Base-by-base conservation (phyloP, 2,329 filamentous ascomycete species). In the Sporothrix humicola region DNA sequence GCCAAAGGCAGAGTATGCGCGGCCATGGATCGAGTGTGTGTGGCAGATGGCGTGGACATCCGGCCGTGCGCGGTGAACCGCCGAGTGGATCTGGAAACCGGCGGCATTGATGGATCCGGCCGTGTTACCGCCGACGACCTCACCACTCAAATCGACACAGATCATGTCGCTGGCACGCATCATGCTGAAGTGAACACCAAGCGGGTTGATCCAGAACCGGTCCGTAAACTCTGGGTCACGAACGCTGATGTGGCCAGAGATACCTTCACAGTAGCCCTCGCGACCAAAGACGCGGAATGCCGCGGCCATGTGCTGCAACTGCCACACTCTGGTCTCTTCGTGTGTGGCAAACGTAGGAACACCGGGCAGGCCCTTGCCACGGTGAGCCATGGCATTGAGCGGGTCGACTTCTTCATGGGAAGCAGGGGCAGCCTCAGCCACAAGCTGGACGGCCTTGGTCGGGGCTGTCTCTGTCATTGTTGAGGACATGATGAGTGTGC, bases 201-300 rank as follows among this genome's bases (percentile, higher is more conserved):
- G 82, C 0, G 88, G 88, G 77, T 91, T 90, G 71, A 88, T 90
- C 89, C 89, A 90, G 79, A 90, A 89, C 1, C 83, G 83, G 75
- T 88, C 82, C 0, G 81, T 79, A 74, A 85, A 80, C 77, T 89
- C 87, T 0, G 89, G 88, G 76, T 90, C 89, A 15, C 88, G 84
- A 0, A 90, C 85, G 12, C 82, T 84, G 74, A 91, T 91, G 79
- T 91, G 89, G 1, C 89, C 89, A 4, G 83, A 83, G 81, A 90
- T 89, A 74, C 89, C 89, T 79, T 91, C 89, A 0, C 85, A 87
- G 80, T 86, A 90, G 66, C 87, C 88, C 77, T 88, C 86, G 59
- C 87, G 84, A 0, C 88, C 85, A 77, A 90, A 90, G 72, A 90
- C 83, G 10, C 89, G 86, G 78, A 91, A 91, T 3, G 87, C 87